Percentiles rank a stretch among this genome's conserved stretches.
Conservation (phyloP, 805 yeast species). For the Ogataea zsoltii region DNA sequence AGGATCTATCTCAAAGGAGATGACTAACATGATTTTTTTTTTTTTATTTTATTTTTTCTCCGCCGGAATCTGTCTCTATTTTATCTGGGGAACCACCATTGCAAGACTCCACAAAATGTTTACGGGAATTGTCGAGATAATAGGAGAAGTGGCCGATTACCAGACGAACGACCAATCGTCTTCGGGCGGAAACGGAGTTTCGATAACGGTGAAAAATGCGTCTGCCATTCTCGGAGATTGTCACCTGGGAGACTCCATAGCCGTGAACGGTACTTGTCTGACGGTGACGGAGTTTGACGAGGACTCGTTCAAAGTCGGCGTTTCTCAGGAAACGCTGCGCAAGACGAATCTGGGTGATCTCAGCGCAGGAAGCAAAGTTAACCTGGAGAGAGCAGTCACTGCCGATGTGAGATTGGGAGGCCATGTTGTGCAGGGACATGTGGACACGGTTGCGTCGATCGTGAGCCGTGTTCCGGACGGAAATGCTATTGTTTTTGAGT, state of each 20-base stretch:
- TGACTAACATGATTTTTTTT: too few species aligned
- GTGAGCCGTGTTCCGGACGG: slow-evolving; percentile 57
- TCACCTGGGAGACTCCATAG: slow-evolving; percentile 91
- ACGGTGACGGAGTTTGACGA: slow-evolving; percentile 81
- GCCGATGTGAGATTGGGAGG: slow-evolving; percentile 89
- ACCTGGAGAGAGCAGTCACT: slow-evolving; percentile 88
- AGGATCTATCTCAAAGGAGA: too few species aligned
- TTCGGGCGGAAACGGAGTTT: slow-evolving; percentile 73
- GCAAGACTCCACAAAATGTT: slow-evolving; percentile 54
- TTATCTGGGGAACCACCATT: background rate
- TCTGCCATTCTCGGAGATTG: slow-evolving; percentile 68
- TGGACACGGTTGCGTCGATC: slow-evolving; percentile 82
- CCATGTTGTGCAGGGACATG: slow-evolving; percentile 97
- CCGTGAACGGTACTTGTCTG: slow-evolving; percentile 86
- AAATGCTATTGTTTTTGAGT: slow-evolving; percentile 75
- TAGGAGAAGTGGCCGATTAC: slow-evolving; percentile 62
- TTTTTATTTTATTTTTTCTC: too few species aligned
- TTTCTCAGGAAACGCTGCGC: slow-evolving; percentile 88
- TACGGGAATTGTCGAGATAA: slow-evolving; percentile 87
- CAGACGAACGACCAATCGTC: slow-evolving; percentile 45
- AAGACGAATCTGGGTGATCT: slow-evolving; percentile 74
- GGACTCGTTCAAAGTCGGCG: slow-evolving; percentile 77
- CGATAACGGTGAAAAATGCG: slow-evolving; percentile 66
- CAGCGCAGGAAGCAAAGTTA: slow-evolving; percentile 60
- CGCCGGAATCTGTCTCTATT: background rate